Evolutionary conservation across 139 green algal genomes (phyloP), one percentile per base, ranked within the genome.

Genomic region (Chlamydomonas asymmetrica): DNA sequence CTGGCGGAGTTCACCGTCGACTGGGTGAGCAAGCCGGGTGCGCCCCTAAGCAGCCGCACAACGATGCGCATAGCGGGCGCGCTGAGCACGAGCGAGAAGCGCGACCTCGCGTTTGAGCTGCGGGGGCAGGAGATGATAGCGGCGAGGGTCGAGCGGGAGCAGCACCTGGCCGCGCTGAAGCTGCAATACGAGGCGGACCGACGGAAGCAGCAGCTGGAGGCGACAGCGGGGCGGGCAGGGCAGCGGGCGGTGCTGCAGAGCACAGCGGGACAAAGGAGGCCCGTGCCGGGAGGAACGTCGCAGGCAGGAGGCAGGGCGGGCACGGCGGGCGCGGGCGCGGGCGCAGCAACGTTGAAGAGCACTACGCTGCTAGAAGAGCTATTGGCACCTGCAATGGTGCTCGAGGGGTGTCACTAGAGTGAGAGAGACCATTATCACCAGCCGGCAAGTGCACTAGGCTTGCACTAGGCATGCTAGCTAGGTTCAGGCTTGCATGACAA

Each of bases 331-430:
- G 1, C 25, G 5, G 37, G 39, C 27, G 5, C 31, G 22, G 13
- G 59, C 10, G 45, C 23, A 37, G 37, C 27, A 25, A 37, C 2
- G 0, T 41, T 25, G 27, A 31, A 43, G 20, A 77, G 39, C 39
- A 50, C n/a, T 10, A 77, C 71, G 43, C 34, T 77, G 40, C 23
- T 77, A 34, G 31, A 77, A 34, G 71, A 77, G 71, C 60, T 77
- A 32, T n/a, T n/a, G n/a, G n/a, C n/a, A n/a, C n/a, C n/a, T n/a
- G n/a, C n/a, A n/a, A n/a, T n/a, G n/a, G n/a, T n/a, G n/a, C n/a
- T n/a, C n/a, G n/a, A n/a, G n/a, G n/a, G n/a, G n/a, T n/a, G n/a
- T n/a, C n/a, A n/a, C n/a, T n/a, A n/a, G n/a, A n/a, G n/a, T n/a
- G n/a, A n/a, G n/a, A n/a, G n/a, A n/a, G n/a, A n/a, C n/a, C n/a